A percentile compares a stretch with the other conserved stretches of the same genome.
Conservation (phyloP, 2,329 filamentous ascomycete genomes). For the Aspergillus vadensis region DNA sequence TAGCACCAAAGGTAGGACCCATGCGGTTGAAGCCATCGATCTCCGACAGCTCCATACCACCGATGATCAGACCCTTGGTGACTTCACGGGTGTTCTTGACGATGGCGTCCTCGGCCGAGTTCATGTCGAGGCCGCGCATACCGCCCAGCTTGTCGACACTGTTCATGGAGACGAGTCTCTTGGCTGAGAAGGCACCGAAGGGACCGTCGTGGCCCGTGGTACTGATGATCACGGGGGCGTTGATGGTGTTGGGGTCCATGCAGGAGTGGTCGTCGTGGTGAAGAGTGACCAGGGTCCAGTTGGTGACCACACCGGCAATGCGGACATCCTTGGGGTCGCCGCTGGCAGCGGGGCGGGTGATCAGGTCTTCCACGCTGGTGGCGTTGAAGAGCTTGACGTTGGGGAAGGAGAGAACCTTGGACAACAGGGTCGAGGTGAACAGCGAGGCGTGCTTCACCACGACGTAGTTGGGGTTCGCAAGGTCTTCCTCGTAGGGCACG, state of each 20-base stretch:
- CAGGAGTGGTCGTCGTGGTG: conserved; percentile 87
- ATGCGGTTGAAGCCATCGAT: conserved; percentile 90
- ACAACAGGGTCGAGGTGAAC: conserved; percentile 85
- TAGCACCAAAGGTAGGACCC: conserved; percentile 86
- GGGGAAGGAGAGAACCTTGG: conserved; percentile 78
- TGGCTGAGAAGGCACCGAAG: conserved; percentile 88
- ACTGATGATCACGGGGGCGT: conserved; percentile 82
- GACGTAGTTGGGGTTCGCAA: conserved; percentile 81
- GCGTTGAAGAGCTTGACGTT: conserved; percentile 98
- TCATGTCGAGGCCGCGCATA: conserved; percentile 94
- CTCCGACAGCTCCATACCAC: conserved; percentile 90
- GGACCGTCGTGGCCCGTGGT: conserved; percentile 91
- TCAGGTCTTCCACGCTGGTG: conserved; percentile 87
- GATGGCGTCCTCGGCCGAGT: conserved; percentile 85
- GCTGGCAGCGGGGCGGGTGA: conserved; percentile 68
- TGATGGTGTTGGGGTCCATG: conserved; percentile 98
- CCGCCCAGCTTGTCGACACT: conserved; percentile 80
- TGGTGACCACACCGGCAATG: conserved; percentile 87
- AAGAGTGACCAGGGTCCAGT: conserved; percentile 90
- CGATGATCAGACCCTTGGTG: conserved; percentile 84
- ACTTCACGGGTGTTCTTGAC: conserved; percentile 90
- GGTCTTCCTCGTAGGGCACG: conserved; percentile 85
- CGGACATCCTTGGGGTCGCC: conserved; percentile 59
- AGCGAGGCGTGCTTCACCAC: conserved; percentile 93
- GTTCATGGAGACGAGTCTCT: conserved; percentile 87